Percentiles rank a stretch among this genome's conserved stretches.
Conservation (phyloP, 331 rosid genomes). For the Malus hybrid region DNA sequence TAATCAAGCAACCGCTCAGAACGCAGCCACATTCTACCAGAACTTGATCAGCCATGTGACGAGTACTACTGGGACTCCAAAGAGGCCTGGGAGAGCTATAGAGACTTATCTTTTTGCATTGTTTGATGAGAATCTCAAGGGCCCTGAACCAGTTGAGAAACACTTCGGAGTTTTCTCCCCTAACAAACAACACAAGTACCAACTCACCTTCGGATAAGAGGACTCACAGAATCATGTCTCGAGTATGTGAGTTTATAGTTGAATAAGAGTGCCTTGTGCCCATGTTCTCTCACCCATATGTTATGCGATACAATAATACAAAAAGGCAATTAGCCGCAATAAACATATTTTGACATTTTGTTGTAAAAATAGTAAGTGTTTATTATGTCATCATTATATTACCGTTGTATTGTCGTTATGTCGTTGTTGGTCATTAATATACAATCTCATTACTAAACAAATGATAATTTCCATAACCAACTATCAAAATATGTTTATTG, state of each 20-base stretch:
- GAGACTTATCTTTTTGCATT: slow-evolving; percentile 57
- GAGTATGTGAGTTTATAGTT: background rate
- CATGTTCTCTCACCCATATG: background rate
- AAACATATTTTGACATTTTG: no score
- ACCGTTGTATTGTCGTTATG: no score
- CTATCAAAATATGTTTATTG: no score
- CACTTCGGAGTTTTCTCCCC: slow-evolving; percentile 55
- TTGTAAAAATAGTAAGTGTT: no score
- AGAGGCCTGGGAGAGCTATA: slow-evolving; percentile 34
- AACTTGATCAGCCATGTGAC: slow-evolving; percentile 47
- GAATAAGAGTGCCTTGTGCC: background rate
- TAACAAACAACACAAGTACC: slow-evolving; percentile 36
- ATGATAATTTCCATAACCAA: no score
- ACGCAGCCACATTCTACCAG: slow-evolving; percentile 39
- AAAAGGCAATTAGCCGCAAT: no score
- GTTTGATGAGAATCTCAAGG: slow-evolving; percentile 55
- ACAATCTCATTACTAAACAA: no score
- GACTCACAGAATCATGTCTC: background rate
- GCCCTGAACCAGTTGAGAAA: slow-evolving; percentile 15
- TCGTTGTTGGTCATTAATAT: no score
- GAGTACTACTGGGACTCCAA: slow-evolving; percentile 40
- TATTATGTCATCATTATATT: no score
- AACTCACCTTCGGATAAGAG: slow-evolving; percentile 15
- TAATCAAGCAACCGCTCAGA: slow-evolving; percentile 23
- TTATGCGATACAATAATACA: background rate